phyloP scores from a whole-genome alignment of 805 yeast species.

The Candida anglica region DNA sequence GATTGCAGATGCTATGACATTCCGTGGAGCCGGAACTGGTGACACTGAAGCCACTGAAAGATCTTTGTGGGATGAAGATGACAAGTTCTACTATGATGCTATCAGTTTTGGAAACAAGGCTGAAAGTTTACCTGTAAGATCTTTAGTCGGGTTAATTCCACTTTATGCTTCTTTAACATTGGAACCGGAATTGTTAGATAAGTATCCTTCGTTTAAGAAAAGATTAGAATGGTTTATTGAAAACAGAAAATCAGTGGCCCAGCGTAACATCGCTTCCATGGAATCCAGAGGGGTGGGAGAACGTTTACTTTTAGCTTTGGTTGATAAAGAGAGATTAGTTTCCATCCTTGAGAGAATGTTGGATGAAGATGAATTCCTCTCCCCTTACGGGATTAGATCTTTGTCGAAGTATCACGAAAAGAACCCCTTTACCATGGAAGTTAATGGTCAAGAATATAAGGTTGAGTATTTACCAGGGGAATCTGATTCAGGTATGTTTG shows the following conservation, averaged over 20 bases:
- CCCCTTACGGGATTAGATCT: conserved; percentile 84
- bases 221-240: conserved; percentile 81
- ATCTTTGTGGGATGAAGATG: conserved; percentile 86
- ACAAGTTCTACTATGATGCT: conserved; percentile 86
- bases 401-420: conserved; percentile 81
- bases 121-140: conserved; percentile 76
- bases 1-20: conserved; percentile 93
- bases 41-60: conserved; percentile 43
- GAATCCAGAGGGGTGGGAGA: conserved; percentile 77
- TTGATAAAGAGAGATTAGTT: conserved; percentile 70
- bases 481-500: conserved; percentile 89
- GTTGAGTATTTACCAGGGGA: conserved; percentile 84
- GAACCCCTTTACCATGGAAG: conserved; percentile 80
- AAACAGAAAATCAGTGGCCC: conserved; percentile 64
- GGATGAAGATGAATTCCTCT: conserved; percentile 81
- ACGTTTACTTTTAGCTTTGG: conserved; percentile 73
- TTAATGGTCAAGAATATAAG: conserved; percentile 65
- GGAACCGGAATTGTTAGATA: conserved; percentile 75
- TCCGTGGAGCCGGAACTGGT: conserved; percentile 40
- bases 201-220: conserved; percentile 78
- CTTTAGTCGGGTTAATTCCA: conserved; percentile 89
- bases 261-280: conserved; percentile 85
- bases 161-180: conserved; percentile 83
- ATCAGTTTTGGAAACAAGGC: conserved; percentile 75
- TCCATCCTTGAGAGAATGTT: conserved; percentile 77